Evolutionary conservation across 2,329 filamentous ascomycete genomes (phyloP), one percentile per base, ranked within the genome.

Genomic region (Exophiala lecanii-corni): DNA sequence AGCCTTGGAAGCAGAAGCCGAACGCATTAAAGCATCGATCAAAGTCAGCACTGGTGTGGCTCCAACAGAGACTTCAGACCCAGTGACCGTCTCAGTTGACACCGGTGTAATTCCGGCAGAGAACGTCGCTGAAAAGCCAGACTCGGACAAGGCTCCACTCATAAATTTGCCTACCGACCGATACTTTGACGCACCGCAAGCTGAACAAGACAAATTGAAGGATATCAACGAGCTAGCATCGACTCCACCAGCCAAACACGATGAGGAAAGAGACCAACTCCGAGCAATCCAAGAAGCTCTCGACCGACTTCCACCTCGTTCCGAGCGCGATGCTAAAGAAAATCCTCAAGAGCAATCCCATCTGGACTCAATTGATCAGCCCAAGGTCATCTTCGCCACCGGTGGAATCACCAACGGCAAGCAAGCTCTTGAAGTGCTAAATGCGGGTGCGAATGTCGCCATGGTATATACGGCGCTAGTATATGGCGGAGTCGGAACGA

Each of bases 381-480:
- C 57, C 34, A 95, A 95, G 67, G 82, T 89, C 39, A 84, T 98
- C 48, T 97, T 97, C 61, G 91, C 91, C 1, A 92, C 88, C 0
- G 92, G 92, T 1, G 92, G 92, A 13, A 91, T 98, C 59, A 92
- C 85, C 1, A 91, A 84, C 53, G 92, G 92, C 3, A 75, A 84
- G 51, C 84, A 97, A 67, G 94, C 88, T 6, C 69, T 86, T 10
- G 75, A 86, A 66, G 79, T 91, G 5, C 72, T 97, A 36, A 86
- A 94, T 54, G 89, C 89, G 0, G 92, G 92, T 6, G 92, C 92
- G 0, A 91, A 84, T 56, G 82, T 94, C 10, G 89, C 88, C 2
- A 92, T 94, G 80, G 74, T 95, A 39, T 97, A 97, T 64, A 98
- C 92, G 0, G 84, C 78, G 3, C 64, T 85, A 55, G 74, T 79